These are phyloP conservation scores for Ustilago crameri DNA, from an alignment of 1,284 basidiomycete species.

Conservation along the genomic window DNA sequence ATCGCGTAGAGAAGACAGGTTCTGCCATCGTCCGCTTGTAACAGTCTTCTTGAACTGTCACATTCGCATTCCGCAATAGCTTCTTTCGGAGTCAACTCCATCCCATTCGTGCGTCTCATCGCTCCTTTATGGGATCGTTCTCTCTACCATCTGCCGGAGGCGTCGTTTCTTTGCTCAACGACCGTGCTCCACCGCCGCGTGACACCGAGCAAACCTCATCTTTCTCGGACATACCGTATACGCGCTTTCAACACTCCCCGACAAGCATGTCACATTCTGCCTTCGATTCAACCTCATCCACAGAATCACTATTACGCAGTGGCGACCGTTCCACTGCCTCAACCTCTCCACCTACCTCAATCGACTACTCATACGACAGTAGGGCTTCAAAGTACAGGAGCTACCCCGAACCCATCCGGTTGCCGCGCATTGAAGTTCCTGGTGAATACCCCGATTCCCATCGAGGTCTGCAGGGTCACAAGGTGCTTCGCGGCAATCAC, in stretches of 20 bases:
- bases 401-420: constrained; percentile 18
- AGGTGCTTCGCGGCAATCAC: constrained; percentile 43
- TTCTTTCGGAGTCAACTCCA: neutral
- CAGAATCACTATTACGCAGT: constrained; percentile 48
- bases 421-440: constrained; percentile 47
- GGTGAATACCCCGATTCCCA: constrained; percentile 19
- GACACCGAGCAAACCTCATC: constrained; percentile 24
- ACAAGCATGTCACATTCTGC: constrained; percentile 39
- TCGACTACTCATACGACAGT: constrained; percentile 39
- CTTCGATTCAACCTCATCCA: constrained; percentile 41
- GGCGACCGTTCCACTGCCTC: constrained; percentile 52
- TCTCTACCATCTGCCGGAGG: constrained; percentile 51
- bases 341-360: constrained; percentile 43
- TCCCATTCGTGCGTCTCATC: constrained; percentile 14
- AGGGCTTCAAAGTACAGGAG: constrained; percentile 16
- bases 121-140: constrained; percentile 46
- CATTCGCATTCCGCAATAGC: constrained; percentile 11
- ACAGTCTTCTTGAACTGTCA: constrained; percentile 13
- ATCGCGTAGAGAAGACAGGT: constrained; percentile 26
- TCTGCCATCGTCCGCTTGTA: constrained; percentile 3
- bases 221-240: constrained; percentile 29
- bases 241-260: constrained; percentile 18
- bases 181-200: constrained; percentile 42
- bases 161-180: constrained; percentile 56
- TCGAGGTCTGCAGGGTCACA: constrained; percentile 43